phyloP scores from a whole-genome alignment of 176 grass and related monocot species.

The Ensete ventricosum region DNA sequence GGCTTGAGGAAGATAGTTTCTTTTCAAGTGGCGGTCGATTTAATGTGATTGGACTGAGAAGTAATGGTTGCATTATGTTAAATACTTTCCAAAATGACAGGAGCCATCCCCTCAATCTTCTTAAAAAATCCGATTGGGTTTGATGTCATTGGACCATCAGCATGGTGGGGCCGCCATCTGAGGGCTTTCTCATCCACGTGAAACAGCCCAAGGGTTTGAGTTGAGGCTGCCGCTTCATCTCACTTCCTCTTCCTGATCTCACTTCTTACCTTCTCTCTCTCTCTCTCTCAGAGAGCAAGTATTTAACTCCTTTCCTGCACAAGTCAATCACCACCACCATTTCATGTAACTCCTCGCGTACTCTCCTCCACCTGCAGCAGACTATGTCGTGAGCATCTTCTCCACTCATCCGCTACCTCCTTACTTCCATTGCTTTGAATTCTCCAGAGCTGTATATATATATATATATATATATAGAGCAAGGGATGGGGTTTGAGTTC shows the following conservation, averaged over 20 bases:
- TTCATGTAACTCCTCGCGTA: conserved; percentile 26
- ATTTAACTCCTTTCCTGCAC: neutral
- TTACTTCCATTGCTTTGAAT: neutral
- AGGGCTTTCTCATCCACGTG: too few relatives aligned
- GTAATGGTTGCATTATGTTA: too few relatives aligned
- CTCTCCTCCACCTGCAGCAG: neutral
- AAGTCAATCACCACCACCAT: conserved; percentile 65
- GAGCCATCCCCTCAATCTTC: too few relatives aligned
- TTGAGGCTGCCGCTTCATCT: neutral
- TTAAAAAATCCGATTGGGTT: too few relatives aligned
- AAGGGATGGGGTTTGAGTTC: conserved; percentile 46
- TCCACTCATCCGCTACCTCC: neutral
- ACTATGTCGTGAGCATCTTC: neutral
- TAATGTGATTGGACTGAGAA: too few relatives aligned
- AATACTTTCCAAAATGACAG: too few relatives aligned
- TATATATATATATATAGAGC: neutral
- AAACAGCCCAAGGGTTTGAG: too few relatives aligned
- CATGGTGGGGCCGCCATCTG: too few relatives aligned
- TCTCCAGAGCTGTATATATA: neutral
- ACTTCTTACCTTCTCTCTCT: neutral
- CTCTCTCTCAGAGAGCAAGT: conserved; percentile 48
- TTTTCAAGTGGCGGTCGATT: too few relatives aligned
- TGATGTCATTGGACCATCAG: too few relatives aligned
- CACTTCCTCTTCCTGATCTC: neutral
- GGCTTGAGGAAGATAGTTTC: too few relatives aligned